Conservation (phyloP, 805 yeast genomes). For the Vanderwaltozyma yarrowii region DNA sequence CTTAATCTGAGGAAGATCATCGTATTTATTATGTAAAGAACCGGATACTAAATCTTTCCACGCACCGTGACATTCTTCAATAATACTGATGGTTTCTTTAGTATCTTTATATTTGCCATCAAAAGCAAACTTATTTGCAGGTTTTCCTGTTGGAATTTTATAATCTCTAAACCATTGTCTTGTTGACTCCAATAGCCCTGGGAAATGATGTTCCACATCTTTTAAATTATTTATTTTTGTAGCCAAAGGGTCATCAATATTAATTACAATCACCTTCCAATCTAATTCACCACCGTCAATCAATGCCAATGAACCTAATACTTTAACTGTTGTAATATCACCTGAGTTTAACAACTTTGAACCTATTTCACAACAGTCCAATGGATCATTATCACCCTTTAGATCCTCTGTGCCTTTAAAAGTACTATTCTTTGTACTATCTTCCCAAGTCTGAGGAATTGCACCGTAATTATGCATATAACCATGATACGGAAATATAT, state of each 20-base stretch:
- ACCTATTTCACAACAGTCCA: constrained; percentile 91
- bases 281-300: constrained; percentile 94
- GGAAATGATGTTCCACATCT: constrained; percentile 60
- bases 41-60: constrained; percentile 53
- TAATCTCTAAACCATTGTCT: constrained; percentile 75
- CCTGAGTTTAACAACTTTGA: constrained; percentile 48
- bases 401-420: constrained; percentile 35
- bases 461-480: constrained; percentile 86
- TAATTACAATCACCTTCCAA: constrained; percentile 79
- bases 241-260: constrained; percentile 56
- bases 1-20: constrained; percentile 26
- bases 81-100: constrained; percentile 46
- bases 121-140: constrained; percentile 64
- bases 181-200: constrained; percentile 60
- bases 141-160: constrained; percentile 76
- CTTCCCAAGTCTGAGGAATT: constrained; percentile 94
- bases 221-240: constrained; percentile 46
- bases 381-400: constrained; percentile 88
- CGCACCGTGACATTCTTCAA: constrained; percentile 54
- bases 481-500: constrained; percentile 75
- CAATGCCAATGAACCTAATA: constrained; percentile 67
- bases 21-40: constrained; percentile 25
- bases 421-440: constrained; percentile 42
- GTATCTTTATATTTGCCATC: constrained; percentile 54
- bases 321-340: constrained; percentile 52